phyloP scores from a whole-genome alignment of 345 rosid genomes.

The Cardamine chenopodiifolia region DNA sequence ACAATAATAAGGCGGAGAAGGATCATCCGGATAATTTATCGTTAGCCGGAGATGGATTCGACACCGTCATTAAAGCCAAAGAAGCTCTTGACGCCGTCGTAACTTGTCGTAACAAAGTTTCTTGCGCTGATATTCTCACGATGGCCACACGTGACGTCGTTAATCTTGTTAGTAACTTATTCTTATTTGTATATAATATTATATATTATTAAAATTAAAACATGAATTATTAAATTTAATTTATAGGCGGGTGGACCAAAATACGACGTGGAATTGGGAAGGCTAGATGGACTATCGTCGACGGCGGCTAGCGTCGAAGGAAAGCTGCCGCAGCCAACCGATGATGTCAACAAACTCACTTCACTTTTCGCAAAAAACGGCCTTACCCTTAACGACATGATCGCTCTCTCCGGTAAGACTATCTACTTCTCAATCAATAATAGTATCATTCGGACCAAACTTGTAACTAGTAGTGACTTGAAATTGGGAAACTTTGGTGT shows the following conservation, averaged over 20 bases:
- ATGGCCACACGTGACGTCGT: constrained; percentile 50
- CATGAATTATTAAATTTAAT: constrained; percentile 8
- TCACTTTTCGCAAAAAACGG: constrained; percentile 41
- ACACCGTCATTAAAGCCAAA: constrained; percentile 47
- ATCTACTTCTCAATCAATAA: not conserved
- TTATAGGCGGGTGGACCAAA: constrained; percentile 49
- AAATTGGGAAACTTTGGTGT: not conserved
- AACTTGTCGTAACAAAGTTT: constrained; percentile 40
- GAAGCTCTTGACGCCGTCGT: constrained; percentile 41
- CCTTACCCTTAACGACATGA: constrained; percentile 42
- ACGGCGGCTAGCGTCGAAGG: constrained; percentile 45
- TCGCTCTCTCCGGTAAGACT: constrained; percentile 47
- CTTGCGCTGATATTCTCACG: constrained; percentile 48
- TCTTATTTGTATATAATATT: not conserved
- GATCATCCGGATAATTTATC: constrained; percentile 46
- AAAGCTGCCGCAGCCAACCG: constrained; percentile 38
- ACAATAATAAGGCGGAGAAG: constrained; percentile 43
- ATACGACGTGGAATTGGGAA: constrained; percentile 46
- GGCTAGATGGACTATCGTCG: constrained; percentile 36
- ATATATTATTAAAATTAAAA: not conserved
- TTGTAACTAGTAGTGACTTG: not conserved
- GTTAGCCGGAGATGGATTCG: constrained; percentile 49
- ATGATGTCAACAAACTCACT: constrained; percentile 29
- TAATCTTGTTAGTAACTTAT: constrained; percentile 35
- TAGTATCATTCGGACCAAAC: constrained; percentile 7